Evolutionary conservation across 768 basidiomycete species (phyloP), one percentile per base, ranked within the genome.

Genomic region (Auriculariales sp.): DNA sequence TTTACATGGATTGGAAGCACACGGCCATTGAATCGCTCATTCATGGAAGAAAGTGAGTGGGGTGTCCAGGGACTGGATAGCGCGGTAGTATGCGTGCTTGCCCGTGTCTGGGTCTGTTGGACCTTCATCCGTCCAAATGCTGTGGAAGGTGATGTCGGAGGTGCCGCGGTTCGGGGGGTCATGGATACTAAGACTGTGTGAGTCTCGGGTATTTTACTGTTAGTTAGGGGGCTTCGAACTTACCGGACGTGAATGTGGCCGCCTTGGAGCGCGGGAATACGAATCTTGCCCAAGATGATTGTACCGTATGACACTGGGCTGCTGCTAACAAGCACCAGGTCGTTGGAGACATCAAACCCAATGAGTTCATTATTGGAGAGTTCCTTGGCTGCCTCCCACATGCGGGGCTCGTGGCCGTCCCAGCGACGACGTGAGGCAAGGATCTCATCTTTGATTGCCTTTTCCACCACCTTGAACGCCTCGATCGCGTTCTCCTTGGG

Each of bases 171-270:
- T 80, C 2, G 79, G 82, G 47, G 83, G 79, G 57, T 84, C 82
- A 58, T 85, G 82, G 55, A 85, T 80, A 56, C 83, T 83, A 60
- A 28, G 57, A 42, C 29, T 33, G 49, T 36, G 19, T 49, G 46
- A 30, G 49, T 33, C 9, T 33, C 46, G 19, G 44, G 49, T 2
- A 49, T 29, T 39, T 33, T 49, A 28, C 22, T 48, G 3, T 50
- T 35, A 49, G 50, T 35, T 28, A 42, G 34, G 24, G 14, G 46
- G 30, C 44, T 2, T 28, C 15, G 28, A 7, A 62, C 70, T 56
- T 56, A 83, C 83, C 82, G 74, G 59, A 86, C 74, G 55, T 87
- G 83, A 48, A 86, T 56, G 57, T 72, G 84, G 10, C 83, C 83
- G 57, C 84, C 83, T 5, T 74, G 67, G 48, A 85, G 66, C 19